Conservation (phyloP, 257 asterid genomes). For the Jaltomata sinuosa region DNA sequence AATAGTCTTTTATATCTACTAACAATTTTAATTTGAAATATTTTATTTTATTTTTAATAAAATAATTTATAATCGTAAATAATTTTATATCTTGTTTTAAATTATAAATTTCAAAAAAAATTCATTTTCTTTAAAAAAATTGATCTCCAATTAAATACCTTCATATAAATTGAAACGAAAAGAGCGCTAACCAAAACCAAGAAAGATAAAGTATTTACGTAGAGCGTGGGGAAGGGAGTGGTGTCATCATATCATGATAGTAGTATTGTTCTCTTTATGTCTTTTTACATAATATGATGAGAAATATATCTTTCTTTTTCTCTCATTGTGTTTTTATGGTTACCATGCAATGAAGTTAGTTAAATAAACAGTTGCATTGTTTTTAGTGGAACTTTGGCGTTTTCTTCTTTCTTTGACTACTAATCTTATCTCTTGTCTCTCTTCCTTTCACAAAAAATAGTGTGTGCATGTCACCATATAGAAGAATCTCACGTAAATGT, state of each 20-base stretch:
- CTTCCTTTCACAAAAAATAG: neutral
- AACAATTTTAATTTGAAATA: neutral
- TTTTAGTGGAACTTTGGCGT: slow-evolving; percentile 27
- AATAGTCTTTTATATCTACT: too few species aligned
- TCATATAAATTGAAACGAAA: neutral
- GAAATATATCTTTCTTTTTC: neutral
- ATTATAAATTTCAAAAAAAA: too few species aligned
- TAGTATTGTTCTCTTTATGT: neutral
- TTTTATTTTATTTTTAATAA: too few species aligned
- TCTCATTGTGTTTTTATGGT: neutral
- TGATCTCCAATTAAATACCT: too few species aligned
- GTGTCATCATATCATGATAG: neutral
- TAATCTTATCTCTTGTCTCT: neutral
- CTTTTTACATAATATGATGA: neutral
- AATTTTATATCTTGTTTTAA: too few species aligned
- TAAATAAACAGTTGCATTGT: slow-evolving; percentile 13
- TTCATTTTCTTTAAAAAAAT: too few species aligned
- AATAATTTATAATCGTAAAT: too few species aligned
- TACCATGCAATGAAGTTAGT: neutral
- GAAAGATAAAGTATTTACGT: neutral
- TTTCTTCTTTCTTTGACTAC: slow-evolving; percentile 6
- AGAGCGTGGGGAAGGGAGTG: neutral
- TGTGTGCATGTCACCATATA: neutral
- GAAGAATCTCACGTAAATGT: neutral
- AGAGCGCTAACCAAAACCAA: neutral